Evolutionary conservation across 169 alveolate species (phyloP).

Genomic region (Eimeria nieschulzi): DNA sequence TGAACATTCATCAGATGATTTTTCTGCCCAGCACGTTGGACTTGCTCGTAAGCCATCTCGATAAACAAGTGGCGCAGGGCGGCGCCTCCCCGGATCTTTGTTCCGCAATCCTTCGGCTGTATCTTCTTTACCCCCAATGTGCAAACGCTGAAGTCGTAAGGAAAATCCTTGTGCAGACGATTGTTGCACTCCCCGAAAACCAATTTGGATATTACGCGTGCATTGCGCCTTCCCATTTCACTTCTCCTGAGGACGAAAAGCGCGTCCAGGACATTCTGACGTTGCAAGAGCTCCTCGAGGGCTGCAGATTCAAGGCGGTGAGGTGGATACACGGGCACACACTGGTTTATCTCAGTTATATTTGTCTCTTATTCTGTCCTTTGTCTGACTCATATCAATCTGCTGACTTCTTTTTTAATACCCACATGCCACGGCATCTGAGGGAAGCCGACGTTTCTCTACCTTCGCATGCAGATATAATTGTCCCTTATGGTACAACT

Average conservation of each 20-base stretch:
- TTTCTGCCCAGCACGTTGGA: conserved; percentile 42
- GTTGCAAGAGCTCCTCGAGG: conserved; percentile 52
- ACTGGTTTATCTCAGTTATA: too few species aligned
- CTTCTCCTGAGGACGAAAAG: conserved; percentile 40
- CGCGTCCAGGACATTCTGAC: conserved; percentile 60
- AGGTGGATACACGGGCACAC: not conserved
- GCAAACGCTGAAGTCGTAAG: conserved; percentile 62
- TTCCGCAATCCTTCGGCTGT: conserved; percentile 52
- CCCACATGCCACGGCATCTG: too few species aligned
- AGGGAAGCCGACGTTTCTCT: too few species aligned
- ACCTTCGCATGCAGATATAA: too few species aligned
- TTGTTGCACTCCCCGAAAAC: conserved; percentile 61
- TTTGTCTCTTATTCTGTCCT: too few species aligned
- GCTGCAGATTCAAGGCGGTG: conserved; percentile 66
- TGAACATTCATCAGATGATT: conserved; percentile 56
- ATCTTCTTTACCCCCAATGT: conserved; percentile 73
- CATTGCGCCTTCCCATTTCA: conserved; percentile 44
- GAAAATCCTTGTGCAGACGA: conserved; percentile 54
- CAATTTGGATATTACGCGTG: conserved; percentile 60
- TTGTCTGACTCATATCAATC: too few species aligned
- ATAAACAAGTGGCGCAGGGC: conserved; percentile 15
- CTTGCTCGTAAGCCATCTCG: conserved; percentile 30
- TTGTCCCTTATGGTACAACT: too few species aligned
- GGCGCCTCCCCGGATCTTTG: conserved; percentile 66
- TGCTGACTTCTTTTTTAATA: too few species aligned